These are phyloP conservation scores for Nissolia schottii DNA, from an alignment of 306 rosid species.

Conservation along the genomic window DNA sequence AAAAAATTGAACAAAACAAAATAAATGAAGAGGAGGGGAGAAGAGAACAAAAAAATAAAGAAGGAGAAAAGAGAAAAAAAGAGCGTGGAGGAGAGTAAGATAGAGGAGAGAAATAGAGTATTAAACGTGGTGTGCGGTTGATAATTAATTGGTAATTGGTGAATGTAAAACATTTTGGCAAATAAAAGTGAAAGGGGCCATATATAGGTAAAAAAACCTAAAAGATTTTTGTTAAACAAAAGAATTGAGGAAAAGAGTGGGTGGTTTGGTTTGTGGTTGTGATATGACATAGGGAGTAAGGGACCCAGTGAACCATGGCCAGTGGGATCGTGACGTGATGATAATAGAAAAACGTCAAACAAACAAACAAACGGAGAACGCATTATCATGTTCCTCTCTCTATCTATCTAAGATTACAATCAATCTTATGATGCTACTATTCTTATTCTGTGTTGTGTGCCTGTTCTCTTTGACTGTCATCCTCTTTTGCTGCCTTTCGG, in stretches of 20 bases:
- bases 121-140: no score
- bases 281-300: background rate
- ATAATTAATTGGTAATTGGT: no score
- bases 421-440: background rate
- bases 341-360: constrained; percentile 9
- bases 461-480: constrained; percentile 1
- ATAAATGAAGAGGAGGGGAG: no score
- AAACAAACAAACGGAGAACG: background rate
- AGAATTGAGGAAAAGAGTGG: background rate
- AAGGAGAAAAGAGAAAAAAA: no score
- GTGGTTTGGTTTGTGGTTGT: background rate
- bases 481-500: background rate
- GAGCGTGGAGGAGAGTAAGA: no score
- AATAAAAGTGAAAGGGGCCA: no score
- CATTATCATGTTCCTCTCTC: background rate
- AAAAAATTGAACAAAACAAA: no score
- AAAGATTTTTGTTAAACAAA: background rate
- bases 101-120: no score
- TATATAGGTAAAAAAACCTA: no score
- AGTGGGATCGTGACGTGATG: background rate
- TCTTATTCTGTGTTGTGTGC: background rate
- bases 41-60: no score
- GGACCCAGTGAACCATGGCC: background rate
- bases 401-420: background rate
- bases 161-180: no score